Base-by-base conservation (phyloP, 2,329 filamentous ascomycete species). In the Clonostachys byssicola region DNA sequence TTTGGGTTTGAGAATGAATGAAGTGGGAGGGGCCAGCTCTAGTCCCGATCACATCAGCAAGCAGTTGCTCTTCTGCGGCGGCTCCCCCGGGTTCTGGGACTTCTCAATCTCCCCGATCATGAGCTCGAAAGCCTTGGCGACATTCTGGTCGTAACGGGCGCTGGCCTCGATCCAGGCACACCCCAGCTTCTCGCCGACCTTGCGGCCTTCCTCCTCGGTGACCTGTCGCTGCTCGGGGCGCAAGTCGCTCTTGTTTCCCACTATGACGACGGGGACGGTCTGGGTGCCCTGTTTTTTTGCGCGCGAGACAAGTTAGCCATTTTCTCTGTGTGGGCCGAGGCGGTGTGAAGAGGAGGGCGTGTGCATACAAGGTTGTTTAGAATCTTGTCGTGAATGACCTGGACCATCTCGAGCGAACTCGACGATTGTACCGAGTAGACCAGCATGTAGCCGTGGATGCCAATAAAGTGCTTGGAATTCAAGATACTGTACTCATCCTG, bases 401-500 rank as follows among this genome's bases (percentile, higher is more conserved):
- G 84, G 44, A 96, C 87, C 92, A 97, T 99, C 66, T 99, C 94
- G 62, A 96, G 97, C 10, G 91, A 95, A 58, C 94, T 88, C 61
- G 89, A 85, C 43, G 89, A 96, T 18, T 89, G 88, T 44, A 99
- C 92, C n/a, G 92, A 96, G 71, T 99, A 99, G 43, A 96, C 92
- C 51, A 99, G 86, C 81, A 99, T 91, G 69, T 97, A 99, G 48
- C 94, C 94, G 73, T 99, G 94, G 56, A 97, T 97, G 53, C 94
- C 94, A 66, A 99, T 97, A 61, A 97, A 97, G 66, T 97, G 92
- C 74, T 97, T 97, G 52, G 89, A 95, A 70, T 96, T 97, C 52
- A 99, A 78, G 55, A 97, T 96, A 64, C 89, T 95, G 75, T 99
- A 99, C 71, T 99, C 94, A 75, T 99, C 94, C 23, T 30, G 9